Conservation (phyloP, 495 filamentous ascomycete species). For the Physcia stellaris region DNA sequence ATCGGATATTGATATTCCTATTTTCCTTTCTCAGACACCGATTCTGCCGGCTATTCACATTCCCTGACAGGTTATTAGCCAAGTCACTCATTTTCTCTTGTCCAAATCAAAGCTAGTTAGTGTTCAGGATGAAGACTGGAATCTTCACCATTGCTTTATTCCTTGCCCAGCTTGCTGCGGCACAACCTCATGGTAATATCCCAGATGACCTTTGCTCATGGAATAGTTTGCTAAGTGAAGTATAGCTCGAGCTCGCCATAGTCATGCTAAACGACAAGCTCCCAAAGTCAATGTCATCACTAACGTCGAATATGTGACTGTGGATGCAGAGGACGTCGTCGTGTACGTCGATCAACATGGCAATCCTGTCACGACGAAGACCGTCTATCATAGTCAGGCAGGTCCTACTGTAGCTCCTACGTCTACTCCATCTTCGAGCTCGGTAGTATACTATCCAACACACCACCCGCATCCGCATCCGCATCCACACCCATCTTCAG, state of each 20-base stretch:
- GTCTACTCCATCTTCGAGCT: not conserved
- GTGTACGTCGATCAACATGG: conserved; percentile 54
- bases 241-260: conserved; percentile 3
- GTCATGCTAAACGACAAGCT: conserved; percentile 6
- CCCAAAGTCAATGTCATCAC: conserved; percentile 15
- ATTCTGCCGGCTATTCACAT: too few species aligned
- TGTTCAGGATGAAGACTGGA: conserved; percentile 26
- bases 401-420: conserved; percentile 8
- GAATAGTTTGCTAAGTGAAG: too few species aligned
- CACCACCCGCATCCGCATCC: not conserved
- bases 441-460: not conserved
- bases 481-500: not conserved
- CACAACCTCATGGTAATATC: conserved; percentile 34
- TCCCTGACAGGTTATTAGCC: too few species aligned
- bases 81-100: too few species aligned
- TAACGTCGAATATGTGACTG: conserved; percentile 24
- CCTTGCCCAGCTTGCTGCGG: conserved; percentile 22
- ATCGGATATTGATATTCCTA: too few species aligned
- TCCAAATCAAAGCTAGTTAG: too few species aligned
- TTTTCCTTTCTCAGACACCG: too few species aligned
- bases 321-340: conserved; percentile 33
- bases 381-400: conserved; percentile 16
- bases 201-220: not conserved
- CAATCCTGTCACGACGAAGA: conserved; percentile 28
- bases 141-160: conserved; percentile 15